A percentile compares a stretch with the other conserved stretches of the same genome.
Evolutionary conservation across 164 flowering plant genomes (phyloP).

Genomic region (Piper longum): DNA sequence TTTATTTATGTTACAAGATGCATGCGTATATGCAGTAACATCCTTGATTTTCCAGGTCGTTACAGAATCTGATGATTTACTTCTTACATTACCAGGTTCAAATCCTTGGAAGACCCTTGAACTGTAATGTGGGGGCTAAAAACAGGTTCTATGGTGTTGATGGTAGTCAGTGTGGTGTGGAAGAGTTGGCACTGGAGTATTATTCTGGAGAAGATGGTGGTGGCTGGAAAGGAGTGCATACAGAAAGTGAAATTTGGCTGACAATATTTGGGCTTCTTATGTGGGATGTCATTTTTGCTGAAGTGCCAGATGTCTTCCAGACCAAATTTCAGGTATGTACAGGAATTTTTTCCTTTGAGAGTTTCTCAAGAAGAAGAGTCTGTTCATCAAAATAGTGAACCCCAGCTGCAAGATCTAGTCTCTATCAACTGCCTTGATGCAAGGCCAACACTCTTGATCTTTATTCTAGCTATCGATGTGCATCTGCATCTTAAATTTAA

Average conservation of each 20-base stretch:
- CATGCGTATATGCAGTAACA: too few species aligned
- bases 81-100: constrained; percentile 33
- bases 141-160: constrained; percentile 82
- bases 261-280: constrained; percentile 81
- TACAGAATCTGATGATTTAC: not conserved
- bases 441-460: too few species aligned
- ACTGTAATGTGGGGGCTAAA: constrained; percentile 53
- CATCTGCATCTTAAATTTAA: too few species aligned
- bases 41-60: not conserved
- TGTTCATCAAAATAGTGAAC: too few species aligned
- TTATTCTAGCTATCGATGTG: too few species aligned
- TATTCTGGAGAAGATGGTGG: constrained; percentile 85
- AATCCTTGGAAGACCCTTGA: constrained; percentile 74
- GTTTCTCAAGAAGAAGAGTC: not conserved
- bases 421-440: too few species aligned
- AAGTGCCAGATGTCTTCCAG: constrained; percentile 71
- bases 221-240: constrained; percentile 81
- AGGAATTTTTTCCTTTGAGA: not conserved
- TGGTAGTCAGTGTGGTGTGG: constrained; percentile 88
- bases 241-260: constrained; percentile 94
- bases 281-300: constrained; percentile 89
- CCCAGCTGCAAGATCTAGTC: too few species aligned
- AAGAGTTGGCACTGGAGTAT: constrained; percentile 78
- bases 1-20: too few species aligned
- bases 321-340: constrained; percentile 61